Evolutionary conservation across 192 early-diverging fungal species (phyloP).

Genomic region (Coemansia javaensis): DNA sequence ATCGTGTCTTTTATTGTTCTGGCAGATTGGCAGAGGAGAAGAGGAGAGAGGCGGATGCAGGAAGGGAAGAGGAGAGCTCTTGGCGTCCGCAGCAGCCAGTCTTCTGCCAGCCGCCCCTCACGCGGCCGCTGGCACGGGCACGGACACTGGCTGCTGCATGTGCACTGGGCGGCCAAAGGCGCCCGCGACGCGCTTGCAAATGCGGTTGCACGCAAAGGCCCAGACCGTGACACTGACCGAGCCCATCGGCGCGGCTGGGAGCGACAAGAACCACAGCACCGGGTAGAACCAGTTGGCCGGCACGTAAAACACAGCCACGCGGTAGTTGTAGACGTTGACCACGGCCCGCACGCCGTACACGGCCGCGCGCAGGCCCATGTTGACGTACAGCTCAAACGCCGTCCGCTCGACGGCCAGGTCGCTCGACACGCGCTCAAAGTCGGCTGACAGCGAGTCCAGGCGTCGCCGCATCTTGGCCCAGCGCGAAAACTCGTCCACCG

Average conservation of each 20-base stretch:
- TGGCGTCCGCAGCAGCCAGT: no score
- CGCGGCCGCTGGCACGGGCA: no score
- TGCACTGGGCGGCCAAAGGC: conserved; percentile 17
- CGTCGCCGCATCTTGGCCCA: conserved; percentile 86
- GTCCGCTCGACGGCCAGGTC: conserved; percentile 63
- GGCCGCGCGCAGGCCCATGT: conserved; percentile 59
- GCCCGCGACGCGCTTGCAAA: conserved; percentile 45
- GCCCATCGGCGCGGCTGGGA: conserved; percentile 73
- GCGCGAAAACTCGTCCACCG: conserved; percentile 85
- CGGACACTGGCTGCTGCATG: neutral
- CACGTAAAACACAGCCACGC: conserved; percentile 68
- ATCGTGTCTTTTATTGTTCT: no score
- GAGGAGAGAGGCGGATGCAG: no score
- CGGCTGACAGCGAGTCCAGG: conserved; percentile 67
- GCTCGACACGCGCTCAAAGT: conserved; percentile 59
- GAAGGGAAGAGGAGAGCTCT: no score
- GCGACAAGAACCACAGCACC: conserved; percentile 57
- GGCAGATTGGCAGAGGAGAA: no score
- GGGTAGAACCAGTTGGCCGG: conserved; percentile 78
- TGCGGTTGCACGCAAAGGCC: conserved; percentile 69
- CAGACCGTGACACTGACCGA: conserved; percentile 73
- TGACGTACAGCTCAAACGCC: conserved; percentile 75
- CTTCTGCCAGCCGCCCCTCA: no score
- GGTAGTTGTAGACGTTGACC: conserved; percentile 64
- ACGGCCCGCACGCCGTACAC: conserved; percentile 60